phyloP scores from a whole-genome alignment of 1,284 basidiomycete species.

The Tetrapyrgos nigripes region DNA sequence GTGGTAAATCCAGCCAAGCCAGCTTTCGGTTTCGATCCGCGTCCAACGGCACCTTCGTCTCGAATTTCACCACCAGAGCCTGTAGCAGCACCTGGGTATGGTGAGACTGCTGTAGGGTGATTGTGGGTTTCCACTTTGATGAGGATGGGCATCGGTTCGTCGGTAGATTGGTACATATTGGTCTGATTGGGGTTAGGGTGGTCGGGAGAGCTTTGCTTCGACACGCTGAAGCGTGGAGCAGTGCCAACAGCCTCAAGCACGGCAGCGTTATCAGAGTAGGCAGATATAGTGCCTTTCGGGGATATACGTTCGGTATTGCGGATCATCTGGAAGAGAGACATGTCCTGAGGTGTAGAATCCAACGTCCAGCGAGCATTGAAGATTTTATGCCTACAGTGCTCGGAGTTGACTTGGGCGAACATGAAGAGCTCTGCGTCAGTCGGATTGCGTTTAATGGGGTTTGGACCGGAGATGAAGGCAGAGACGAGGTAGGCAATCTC shows the following conservation, averaged over 20 bases:
- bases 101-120: constrained; percentile 98
- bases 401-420: constrained; percentile 99
- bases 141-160: constrained; percentile 88
- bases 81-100: constrained; percentile 96
- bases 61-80: constrained; percentile 98
- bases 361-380: constrained; percentile 99
- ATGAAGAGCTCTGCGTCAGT: constrained; percentile 99
- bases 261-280: constrained; percentile 98
- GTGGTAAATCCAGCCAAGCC: constrained; percentile 94
- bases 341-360: constrained; percentile 72
- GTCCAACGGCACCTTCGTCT: constrained; percentile 96
- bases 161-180: constrained; percentile 58
- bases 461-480: constrained; percentile 78
- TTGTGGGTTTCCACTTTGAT: constrained; percentile 99
- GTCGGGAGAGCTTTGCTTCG: constrained; percentile 30
- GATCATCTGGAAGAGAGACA: constrained; percentile 97
- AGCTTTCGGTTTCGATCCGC: constrained; percentile 96
- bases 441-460: constrained; percentile 78
- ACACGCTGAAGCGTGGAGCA: constrained; percentile 84
- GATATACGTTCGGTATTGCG: constrained; percentile 91
- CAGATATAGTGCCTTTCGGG: constrained; percentile 85
- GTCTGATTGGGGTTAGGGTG: constrained; percentile 39
- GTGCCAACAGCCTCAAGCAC: constrained; percentile 82
- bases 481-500: constrained; percentile 95
- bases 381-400: constrained; percentile 99